Percentiles rank a stretch among this genome's conserved stretches.
These are phyloP conservation scores for Neocallimastix lanati DNA, from an alignment of 192 early-diverging fungal species.

Conservation along the genomic window DNA sequence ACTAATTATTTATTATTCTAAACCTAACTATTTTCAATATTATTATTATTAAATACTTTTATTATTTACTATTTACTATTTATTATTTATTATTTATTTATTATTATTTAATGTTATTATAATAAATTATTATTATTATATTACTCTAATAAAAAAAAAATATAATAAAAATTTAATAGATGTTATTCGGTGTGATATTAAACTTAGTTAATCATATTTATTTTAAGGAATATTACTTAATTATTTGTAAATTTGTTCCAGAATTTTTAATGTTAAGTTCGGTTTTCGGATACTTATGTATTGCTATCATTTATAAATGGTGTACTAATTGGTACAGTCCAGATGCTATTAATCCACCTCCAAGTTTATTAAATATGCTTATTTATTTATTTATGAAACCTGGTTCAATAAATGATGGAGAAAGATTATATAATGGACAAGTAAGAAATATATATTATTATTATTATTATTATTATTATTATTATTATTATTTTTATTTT, in stretches of 20 bases:
- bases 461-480: too few relatives aligned
- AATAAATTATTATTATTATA: too few relatives aligned
- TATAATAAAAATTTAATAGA: constrained; percentile 23
- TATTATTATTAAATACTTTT: too few relatives aligned
- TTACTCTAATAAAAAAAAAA: too few relatives aligned
- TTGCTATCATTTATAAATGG: constrained; percentile 94
- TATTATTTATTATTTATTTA: too few relatives aligned
- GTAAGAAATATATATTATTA: constrained; percentile 8
- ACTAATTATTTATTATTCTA: too few relatives aligned
- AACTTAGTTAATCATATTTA: constrained; percentile 78
- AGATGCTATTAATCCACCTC: neutral
- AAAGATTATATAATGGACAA: constrained; percentile 76
- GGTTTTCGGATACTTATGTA: constrained; percentile 87
- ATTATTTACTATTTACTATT: too few relatives aligned
- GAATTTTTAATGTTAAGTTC: constrained; percentile 82
- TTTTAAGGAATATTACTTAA: constrained; percentile 65
- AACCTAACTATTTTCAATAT: too few relatives aligned
- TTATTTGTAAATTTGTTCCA: constrained; percentile 75
- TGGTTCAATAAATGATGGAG: constrained; percentile 45
- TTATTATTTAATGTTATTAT: too few relatives aligned
- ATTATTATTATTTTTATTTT: too few relatives aligned
- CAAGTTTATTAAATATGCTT: constrained; percentile 78
- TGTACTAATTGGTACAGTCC: constrained; percentile 63
- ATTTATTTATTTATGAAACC: constrained; percentile 98
- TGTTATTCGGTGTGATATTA: constrained; percentile 84